Evolutionary conservation across 179 eudicot genomes (phyloP), one percentile per base, ranked within the genome.

Genomic region (Heliamphora ciliata): DNA sequence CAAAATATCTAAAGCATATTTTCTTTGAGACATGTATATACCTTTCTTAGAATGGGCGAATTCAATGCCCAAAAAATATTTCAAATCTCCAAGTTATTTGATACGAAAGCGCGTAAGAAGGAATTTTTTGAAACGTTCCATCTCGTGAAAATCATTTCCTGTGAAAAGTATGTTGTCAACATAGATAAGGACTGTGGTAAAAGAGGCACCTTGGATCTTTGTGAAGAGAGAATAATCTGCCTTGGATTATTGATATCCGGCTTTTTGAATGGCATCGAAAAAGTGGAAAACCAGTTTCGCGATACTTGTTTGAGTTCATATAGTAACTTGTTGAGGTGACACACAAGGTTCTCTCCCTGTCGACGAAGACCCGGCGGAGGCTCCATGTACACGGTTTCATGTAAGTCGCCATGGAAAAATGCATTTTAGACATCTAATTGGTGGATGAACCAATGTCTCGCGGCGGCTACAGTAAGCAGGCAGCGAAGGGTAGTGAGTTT

Each of bases 251-350:
- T 74, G 60, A 8, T 51, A 74, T 8, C 77, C 44, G 52, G 60
- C 77, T 6, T 52, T n/a, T 0, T 74, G 77, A 74, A 71, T 48
- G 6, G 55, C 15, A 6, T 71, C 14, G 3, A 18, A 75, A 17
- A 75, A 18, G 61, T 75, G 46, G 48, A 56, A 4, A 56, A 76
- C 79, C 65, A 76, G 1, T 31, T 59, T 44, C 79, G 13, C 14
- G 66, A 76, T 31, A 63, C 74, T 8, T 50, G 18, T 66, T 66
- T 51, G 46, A 79, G 74, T 9, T 74, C 72, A 79, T 79, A 64
- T 5, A 79, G 60, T 2, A 61, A 79, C 48, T 64, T 79, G 63
- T 78, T 17, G n/a, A 79, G 81, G 50, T 24, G 50, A 66, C 81
- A 79, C 24, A 79, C 81, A 11, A 61, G 8, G 31, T 78, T 78